Evolutionary conservation across 1,139 yeast genomes (phyloP).

Genomic region (Yamadazyma dendronema): DNA sequence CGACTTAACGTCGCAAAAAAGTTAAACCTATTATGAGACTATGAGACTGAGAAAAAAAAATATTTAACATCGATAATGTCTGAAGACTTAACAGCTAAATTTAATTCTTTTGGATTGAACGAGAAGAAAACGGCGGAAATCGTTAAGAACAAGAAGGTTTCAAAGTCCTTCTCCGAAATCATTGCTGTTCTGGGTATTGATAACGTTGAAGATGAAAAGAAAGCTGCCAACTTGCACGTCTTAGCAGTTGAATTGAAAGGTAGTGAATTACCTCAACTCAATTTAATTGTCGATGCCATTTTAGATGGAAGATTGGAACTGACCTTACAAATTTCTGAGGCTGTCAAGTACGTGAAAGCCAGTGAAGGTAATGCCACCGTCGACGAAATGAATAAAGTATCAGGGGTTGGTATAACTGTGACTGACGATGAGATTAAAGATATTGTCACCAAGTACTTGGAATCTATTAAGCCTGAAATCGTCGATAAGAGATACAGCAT

Average conservation of each 20-base stretch:
- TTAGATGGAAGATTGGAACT: slow-evolving; percentile 63
- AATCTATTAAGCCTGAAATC: slow-evolving; percentile 56
- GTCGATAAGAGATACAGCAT: slow-evolving; percentile 70
- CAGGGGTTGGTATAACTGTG: slow-evolving; percentile 83
- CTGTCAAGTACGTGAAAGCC: slow-evolving; percentile 64
- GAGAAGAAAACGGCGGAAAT: slow-evolving; percentile 74
- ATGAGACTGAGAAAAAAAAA: not conserved
- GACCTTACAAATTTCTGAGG: slow-evolving; percentile 76
- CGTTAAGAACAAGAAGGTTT: slow-evolving; percentile 79
- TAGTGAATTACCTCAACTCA: slow-evolving; percentile 40
- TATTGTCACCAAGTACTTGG: slow-evolving; percentile 60
- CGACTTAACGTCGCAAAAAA: too few species aligned
- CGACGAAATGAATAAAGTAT: slow-evolving; percentile 51
- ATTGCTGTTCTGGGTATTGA: slow-evolving; percentile 32
- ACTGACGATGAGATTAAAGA: slow-evolving; percentile 61
- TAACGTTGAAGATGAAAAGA: slow-evolving; percentile 40
- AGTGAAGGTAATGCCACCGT: slow-evolving; percentile 40
- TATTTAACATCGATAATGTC: slow-evolving; percentile 11
- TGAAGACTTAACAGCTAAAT: slow-evolving; percentile 40
- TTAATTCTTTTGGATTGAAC: slow-evolving; percentile 64
- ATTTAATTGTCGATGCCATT: slow-evolving; percentile 58
- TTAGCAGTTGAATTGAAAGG: slow-evolving; percentile 69
- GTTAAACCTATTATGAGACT: too few species aligned
- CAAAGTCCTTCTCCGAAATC: slow-evolving; percentile 62
- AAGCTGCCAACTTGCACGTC: slow-evolving; percentile 66